Conservation (phyloP, 352 stramenopile genomes). For the Phytopythium chamaehyphon region DNA sequence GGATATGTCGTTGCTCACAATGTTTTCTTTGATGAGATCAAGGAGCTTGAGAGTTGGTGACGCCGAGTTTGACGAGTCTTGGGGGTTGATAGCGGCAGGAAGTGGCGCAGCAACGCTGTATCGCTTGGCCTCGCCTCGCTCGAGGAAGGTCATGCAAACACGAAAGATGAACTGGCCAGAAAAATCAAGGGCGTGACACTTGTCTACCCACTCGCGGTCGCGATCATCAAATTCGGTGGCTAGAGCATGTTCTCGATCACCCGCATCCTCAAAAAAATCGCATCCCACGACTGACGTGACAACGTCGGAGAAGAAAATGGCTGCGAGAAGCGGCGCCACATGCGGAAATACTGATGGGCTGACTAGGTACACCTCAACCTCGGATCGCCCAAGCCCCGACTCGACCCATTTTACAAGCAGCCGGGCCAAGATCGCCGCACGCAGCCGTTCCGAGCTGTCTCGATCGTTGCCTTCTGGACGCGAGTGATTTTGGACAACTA, state of each 20-base stretch:
- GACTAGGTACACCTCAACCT: constrained; percentile 64
- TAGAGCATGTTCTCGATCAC: neutral
- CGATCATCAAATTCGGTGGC: constrained; percentile 55
- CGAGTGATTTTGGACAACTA: constrained; percentile 49
- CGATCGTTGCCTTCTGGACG: constrained; percentile 8
- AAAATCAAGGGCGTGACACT: constrained; percentile 72
- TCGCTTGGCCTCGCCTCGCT: constrained; percentile 18
- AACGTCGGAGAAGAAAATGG: constrained; percentile 78
- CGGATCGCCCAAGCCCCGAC: constrained; percentile 46
- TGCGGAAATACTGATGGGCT: constrained; percentile 53
- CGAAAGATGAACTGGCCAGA: constrained; percentile 80
- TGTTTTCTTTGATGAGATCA: constrained; percentile 70
- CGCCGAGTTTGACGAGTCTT: constrained; percentile 1
- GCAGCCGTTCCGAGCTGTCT: constrained; percentile 33
- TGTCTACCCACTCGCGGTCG: constrained; percentile 69
- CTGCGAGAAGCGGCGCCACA: constrained; percentile 52
- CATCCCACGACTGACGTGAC: constrained; percentile 12
- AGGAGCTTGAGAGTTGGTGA: constrained; percentile 35
- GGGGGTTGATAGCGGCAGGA: constrained; percentile 2
- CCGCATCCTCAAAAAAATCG: constrained; percentile 2
- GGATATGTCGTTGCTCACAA: constrained; percentile 67
- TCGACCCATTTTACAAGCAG: constrained; percentile 86
- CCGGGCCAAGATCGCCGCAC: constrained; percentile 67
- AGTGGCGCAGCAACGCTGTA: neutral
- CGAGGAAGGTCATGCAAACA: constrained; percentile 59